Conservation (phyloP, 2,329 filamentous ascomycete species). For the Diaporthe aspalathi region DNA sequence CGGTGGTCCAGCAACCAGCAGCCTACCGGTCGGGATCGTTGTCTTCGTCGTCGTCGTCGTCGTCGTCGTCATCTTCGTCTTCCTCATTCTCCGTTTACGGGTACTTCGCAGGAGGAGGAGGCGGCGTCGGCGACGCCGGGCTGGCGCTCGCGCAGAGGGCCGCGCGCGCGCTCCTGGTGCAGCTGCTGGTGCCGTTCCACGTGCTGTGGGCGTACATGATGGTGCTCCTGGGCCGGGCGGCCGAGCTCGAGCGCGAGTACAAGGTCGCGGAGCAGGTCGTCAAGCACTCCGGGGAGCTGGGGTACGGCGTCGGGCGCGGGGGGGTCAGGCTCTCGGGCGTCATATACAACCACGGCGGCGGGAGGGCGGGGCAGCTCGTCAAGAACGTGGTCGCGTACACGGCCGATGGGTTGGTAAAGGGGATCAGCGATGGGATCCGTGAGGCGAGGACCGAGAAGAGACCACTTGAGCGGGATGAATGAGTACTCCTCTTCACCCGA, state of each 20-base stretch:
- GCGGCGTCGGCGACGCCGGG: constrained; percentile 8
- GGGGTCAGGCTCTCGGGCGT: constrained; percentile 64
- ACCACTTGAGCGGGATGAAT: constrained; percentile 4
- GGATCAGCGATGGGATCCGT: constrained; percentile 27
- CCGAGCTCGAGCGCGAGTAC: constrained; percentile 74
- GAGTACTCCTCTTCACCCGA: not conserved
- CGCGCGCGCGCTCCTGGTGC: constrained; percentile 67
- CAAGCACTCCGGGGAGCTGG: constrained; percentile 61
- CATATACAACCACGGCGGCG: constrained; percentile 71
- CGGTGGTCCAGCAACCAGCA: not conserved
- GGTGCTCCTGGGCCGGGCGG: constrained; percentile 63
- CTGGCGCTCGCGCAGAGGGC: constrained; percentile 66
- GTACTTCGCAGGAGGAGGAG: not conserved
- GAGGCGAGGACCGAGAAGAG: constrained; percentile 70
- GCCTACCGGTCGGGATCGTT: not conserved
- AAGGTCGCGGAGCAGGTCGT: constrained; percentile 71
- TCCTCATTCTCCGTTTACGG: not conserved
- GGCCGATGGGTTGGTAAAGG: constrained; percentile 66
- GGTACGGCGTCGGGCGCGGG: constrained; percentile 64
- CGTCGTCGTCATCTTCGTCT: constrained; percentile 5
- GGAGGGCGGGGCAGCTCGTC: constrained; percentile 69
- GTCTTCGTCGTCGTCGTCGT: constrained; percentile 1
- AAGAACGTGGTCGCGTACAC: constrained; percentile 69
- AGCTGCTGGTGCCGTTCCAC: constrained; percentile 69
- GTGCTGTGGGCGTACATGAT: constrained; percentile 72